Conservation (phyloP, 805 yeast genomes). For the Candida ovalis region DNA sequence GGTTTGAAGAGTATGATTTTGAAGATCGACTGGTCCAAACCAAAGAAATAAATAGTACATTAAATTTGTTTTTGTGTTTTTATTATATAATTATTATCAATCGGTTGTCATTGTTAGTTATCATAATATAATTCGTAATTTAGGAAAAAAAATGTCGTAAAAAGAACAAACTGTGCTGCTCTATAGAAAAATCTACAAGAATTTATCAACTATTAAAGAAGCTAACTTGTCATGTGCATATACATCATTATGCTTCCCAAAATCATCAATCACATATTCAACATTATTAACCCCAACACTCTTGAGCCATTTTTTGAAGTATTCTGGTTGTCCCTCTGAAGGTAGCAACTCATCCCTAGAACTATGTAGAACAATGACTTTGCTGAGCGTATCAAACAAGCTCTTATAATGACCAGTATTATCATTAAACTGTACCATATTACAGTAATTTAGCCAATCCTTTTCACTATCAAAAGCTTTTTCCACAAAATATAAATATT, state of each 20-base stretch:
- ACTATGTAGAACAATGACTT: constrained; percentile 53
- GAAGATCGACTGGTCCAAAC: constrained; percentile 59
- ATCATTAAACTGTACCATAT: constrained; percentile 11
- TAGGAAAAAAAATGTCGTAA: too few relatives aligned
- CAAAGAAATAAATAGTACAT: constrained; percentile 18
- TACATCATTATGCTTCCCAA: constrained; percentile 68
- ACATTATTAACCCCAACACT: constrained; percentile 10
- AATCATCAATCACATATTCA: constrained; percentile 31
- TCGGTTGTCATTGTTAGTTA: not conserved
- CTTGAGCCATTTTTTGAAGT: constrained; percentile 35
- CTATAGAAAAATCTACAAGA: constrained; percentile 1
- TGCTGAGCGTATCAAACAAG: constrained; percentile 2
- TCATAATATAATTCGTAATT: not conserved
- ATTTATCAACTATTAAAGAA: constrained; percentile 6
- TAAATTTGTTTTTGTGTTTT: not conserved
- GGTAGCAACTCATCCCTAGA: constrained; percentile 59
- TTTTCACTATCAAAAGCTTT: constrained; percentile 45
- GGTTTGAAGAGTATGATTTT: constrained; percentile 89
- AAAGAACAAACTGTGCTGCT: too few relatives aligned
- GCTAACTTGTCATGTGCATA: constrained; percentile 39
- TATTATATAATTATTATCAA: constrained; percentile 1
- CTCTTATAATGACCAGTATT: not conserved
- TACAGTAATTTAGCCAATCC: constrained; percentile 17
- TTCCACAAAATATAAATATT: constrained; percentile 50
- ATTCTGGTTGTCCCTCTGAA: constrained; percentile 44